Evolutionary conservation across 108 stramenopile species (phyloP).

Genomic region (Skeletonema costatum): DNA sequence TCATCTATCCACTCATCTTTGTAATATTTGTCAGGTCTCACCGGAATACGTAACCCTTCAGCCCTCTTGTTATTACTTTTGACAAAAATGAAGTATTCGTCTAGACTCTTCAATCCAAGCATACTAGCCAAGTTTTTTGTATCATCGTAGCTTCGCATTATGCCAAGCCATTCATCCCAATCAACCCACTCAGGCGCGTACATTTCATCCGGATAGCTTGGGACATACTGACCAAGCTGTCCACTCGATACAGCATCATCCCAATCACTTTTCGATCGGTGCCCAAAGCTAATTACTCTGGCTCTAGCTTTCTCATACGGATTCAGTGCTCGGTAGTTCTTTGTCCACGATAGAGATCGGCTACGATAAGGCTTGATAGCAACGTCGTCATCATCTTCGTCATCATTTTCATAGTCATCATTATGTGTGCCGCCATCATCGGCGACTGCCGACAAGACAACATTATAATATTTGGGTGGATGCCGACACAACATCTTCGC

Average conservation of each 20-base stretch:
- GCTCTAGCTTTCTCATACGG: constrained; percentile 63
- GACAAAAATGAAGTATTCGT: constrained; percentile 62
- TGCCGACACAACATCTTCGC: not conserved
- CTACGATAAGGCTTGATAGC: constrained; percentile 53
- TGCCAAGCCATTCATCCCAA: constrained; percentile 79
- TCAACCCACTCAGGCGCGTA: constrained; percentile 67
- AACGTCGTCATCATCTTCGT: constrained; percentile 49
- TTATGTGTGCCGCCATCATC: constrained; percentile 6
- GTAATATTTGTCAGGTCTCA: constrained; percentile 63
- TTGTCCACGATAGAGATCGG: constrained; percentile 70
- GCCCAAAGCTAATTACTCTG: constrained; percentile 56
- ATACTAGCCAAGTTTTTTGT: constrained; percentile 51
- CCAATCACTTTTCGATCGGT: constrained; percentile 73
- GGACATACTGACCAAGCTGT: constrained; percentile 57
- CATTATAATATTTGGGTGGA: not conserved
- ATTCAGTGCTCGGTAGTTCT: constrained; percentile 50
- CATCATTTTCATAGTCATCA: constrained; percentile 27
- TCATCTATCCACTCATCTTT: constrained; percentile 62
- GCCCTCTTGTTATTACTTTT: constrained; percentile 52
- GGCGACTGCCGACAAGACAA: not conserved
- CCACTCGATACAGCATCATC: constrained; percentile 59
- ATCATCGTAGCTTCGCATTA: constrained; percentile 70
- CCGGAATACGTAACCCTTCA: constrained; percentile 69
- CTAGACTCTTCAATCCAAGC: constrained; percentile 48
- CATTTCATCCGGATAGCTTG: constrained; percentile 71